These are phyloP conservation scores for Sarocladiaceae sp. DNA, from an alignment of 2,329 filamentous ascomycete genomes.

Conservation along the genomic window DNA sequence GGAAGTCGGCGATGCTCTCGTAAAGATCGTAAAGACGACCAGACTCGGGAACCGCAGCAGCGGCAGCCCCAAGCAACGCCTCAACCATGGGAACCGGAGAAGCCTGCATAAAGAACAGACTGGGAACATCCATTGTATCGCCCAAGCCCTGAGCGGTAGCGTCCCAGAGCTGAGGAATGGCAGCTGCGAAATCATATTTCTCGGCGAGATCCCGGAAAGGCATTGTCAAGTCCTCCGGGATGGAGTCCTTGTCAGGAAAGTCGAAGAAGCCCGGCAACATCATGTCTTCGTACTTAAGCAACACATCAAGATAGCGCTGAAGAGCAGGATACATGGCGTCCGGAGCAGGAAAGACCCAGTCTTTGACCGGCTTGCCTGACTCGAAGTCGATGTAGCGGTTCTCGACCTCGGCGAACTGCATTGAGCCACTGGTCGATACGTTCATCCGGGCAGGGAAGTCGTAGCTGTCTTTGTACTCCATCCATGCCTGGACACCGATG, in stretches of 20 bases:
- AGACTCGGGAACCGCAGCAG: conserved; percentile 16
- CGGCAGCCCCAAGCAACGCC: conserved; percentile 16
- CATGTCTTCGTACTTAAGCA: conserved; percentile 22
- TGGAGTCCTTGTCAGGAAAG: conserved; percentile 33
- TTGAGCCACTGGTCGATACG: conserved; percentile 24
- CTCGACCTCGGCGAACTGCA: conserved; percentile 22
- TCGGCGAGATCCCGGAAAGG: conserved; percentile 41
- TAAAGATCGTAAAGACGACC: conserved; percentile 28
- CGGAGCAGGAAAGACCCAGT: conserved; percentile 16
- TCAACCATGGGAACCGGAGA: conserved; percentile 17
- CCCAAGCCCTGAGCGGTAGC: conserved; percentile 37
- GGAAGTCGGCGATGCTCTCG: conserved; percentile 23
- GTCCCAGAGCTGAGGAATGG: conserved; percentile 32
- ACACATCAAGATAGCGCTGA: conserved; percentile 21
- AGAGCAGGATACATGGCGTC: conserved; percentile 19
- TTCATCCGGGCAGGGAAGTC: conserved; percentile 27
- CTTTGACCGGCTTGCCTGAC: conserved; percentile 23
- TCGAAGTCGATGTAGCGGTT: conserved; percentile 30
- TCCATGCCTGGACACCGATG: conserved; percentile 29
- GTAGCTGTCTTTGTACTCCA: conserved; percentile 27
- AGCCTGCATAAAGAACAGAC: conserved; percentile 33
- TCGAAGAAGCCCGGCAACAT: conserved; percentile 28
- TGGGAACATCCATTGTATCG: conserved; percentile 33
- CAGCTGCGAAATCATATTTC: conserved; percentile 38
- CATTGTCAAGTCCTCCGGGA: conserved; percentile 29